A percentile compares a stretch with the other conserved stretches of the same genome.
Conservation (phyloP, 345 rosid species). For the Aegle marmelos region DNA sequence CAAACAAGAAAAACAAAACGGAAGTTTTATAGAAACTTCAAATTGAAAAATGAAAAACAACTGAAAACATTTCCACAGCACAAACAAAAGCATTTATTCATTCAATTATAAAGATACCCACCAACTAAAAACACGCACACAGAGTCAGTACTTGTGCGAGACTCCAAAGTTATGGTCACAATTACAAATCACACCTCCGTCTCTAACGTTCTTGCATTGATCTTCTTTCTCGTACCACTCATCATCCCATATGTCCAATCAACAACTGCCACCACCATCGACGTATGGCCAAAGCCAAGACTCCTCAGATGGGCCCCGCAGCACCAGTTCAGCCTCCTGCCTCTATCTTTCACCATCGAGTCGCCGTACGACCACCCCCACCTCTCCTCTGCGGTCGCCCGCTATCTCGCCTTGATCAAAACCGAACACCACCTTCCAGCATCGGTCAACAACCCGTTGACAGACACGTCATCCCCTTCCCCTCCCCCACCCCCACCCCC, state of each 20-base stretch:
- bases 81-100: no score
- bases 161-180: not conserved
- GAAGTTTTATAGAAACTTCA: no score
- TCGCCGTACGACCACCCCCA: not conserved
- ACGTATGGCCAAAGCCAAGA: not conserved
- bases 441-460: not conserved
- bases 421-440: not conserved
- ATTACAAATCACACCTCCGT: not conserved
- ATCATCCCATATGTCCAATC: not conserved
- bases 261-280: not conserved
- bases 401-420: not conserved
- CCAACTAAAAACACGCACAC: no score
- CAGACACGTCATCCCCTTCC: not conserved
- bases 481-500: not conserved
- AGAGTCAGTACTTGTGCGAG: no score
- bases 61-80: no score
- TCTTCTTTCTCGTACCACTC: not conserved
- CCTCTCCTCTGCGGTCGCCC: not conserved
- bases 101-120: fast-evolving
- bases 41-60: no score
- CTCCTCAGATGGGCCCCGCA: not conserved
- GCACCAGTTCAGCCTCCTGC: not conserved
- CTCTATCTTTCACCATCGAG: not conserved
- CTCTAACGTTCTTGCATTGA: not conserved
- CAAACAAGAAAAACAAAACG: no score